Evolutionary conservation across 306 rosid species (phyloP), one percentile per base, ranked within the genome.

Genomic region (Mimosa bimucronata): DNA sequence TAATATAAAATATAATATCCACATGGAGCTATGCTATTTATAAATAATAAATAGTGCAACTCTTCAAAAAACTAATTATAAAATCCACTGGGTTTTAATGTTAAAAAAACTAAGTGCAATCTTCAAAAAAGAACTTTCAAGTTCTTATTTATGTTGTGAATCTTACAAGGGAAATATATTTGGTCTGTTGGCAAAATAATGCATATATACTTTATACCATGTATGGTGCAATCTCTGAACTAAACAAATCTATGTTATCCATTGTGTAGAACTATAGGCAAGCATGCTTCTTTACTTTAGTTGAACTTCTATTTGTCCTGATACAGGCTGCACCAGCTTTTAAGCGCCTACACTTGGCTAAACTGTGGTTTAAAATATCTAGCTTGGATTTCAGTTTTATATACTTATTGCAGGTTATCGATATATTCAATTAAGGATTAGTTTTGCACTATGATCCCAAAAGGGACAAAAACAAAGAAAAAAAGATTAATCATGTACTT

Each of bases 241-340:
- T 50, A 71, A 41, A 64, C 40, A 38, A 72, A 31, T 18, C 4
- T 30, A 69, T 28, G 8, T 1, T 6, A 14, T 64, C n/a, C 16
- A 55, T 55, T 19, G 58, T 26, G 66, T 14, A 23, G 66, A 25
- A 30, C 34, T 48, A 40, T 30, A 48, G 52, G 6, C 31, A 37
- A 21, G 31, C 68, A 30, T 19, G 11, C 55, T 52, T 15, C 6
- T 29, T 40, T 18, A 29, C 76, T 41, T 55, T 52, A 66, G 37
- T 66, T 41, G 40, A 74, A 58, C 9, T 48, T n/a, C n/a, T n/a
- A n/a, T 4, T 62, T 52, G 34, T 40, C 41, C 11, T 80, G 68
- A 65, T 64, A 10, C 21, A 41, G 70, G 71, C 42, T 67, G 41
- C 21, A 46, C 31, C 45, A 38, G 38, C 74, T 64, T 62, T 58